These are phyloP conservation scores for Pleurotus djamor DNA, from an alignment of 768 basidiomycete species.

Conservation along the genomic window DNA sequence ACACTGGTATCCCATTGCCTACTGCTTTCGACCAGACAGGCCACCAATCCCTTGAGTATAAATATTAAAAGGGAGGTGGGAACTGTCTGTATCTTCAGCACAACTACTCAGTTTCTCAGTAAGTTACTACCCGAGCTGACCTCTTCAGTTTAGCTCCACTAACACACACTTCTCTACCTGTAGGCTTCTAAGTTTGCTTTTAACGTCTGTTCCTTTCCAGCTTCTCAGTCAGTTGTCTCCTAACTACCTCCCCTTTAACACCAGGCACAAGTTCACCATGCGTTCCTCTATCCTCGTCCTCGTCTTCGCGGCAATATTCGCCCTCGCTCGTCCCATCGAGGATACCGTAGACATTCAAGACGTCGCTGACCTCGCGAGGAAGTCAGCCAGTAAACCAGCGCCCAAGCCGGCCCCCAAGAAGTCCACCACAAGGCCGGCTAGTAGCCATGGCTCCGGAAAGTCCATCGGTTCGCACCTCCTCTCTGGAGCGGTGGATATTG, in stretches of 20 bases:
- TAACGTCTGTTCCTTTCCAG: neutral
- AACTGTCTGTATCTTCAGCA: neutral
- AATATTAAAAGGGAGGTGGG: constrained; percentile 7
- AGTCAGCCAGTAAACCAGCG: neutral
- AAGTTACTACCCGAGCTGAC: neutral
- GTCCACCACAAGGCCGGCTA: neutral
- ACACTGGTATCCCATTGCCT: no score
- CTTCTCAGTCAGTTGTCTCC: neutral
- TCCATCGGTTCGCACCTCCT: no score
- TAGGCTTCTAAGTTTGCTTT: neutral
- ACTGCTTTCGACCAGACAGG: no score
- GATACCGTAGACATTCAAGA: neutral
- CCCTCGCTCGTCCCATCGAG: neutral
- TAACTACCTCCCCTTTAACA: neutral
- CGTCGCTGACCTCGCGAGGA: neutral
- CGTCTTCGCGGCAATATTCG: neutral
- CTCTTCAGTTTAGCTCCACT: neutral
- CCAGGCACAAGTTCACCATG: neutral
- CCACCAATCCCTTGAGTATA: neutral
- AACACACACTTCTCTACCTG: neutral
- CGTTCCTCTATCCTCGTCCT: neutral
- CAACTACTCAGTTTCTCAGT: neutral
- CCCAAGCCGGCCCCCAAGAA: neutral
- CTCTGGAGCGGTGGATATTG: neutral
- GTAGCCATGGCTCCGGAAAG: neutral